A percentile compares a stretch with the other conserved stretches of the same genome.
phyloP scores from a whole-genome alignment of 2,329 filamentous ascomycete genomes.

The Arthrobotrys musiformis region DNA sequence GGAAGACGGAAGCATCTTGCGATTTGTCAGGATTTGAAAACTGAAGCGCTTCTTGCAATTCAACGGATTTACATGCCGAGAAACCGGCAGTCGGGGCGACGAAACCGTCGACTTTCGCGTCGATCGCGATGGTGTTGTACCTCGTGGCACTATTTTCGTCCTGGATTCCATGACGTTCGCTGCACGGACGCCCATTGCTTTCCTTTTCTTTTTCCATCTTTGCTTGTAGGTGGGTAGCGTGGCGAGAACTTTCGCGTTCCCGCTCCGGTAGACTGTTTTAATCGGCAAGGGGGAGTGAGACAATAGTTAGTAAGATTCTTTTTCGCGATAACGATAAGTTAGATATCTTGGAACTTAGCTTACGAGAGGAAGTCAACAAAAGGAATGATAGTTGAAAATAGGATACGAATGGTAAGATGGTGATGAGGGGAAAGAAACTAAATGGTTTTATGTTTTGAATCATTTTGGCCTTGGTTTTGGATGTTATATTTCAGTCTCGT shows the following conservation, averaged over 20 bases:
- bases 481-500: background rate
- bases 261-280: slow-evolving; percentile 7
- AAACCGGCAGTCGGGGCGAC: background rate
- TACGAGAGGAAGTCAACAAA: background rate
- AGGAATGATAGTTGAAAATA: background rate
- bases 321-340: slow-evolving; percentile 6
- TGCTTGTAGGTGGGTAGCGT: background rate
- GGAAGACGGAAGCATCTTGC: background rate
- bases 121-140: background rate
- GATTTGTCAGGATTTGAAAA: no score
- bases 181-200: background rate
- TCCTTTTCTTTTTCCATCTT: no score
- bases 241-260: slow-evolving; percentile 8
- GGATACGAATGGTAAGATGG: background rate
- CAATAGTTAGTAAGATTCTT: background rate
- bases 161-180: background rate
- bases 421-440: background rate
- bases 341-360: background rate
- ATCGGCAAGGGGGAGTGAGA: no score
- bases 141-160: background rate
- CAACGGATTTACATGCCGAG: background rate
- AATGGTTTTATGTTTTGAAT: no score
- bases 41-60: background rate
- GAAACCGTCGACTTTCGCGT: background rate
- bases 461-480: background rate